These are phyloP conservation scores for Erodium maritimum DNA, from an alignment of 345 rosid species.

Conservation along the genomic window DNA sequence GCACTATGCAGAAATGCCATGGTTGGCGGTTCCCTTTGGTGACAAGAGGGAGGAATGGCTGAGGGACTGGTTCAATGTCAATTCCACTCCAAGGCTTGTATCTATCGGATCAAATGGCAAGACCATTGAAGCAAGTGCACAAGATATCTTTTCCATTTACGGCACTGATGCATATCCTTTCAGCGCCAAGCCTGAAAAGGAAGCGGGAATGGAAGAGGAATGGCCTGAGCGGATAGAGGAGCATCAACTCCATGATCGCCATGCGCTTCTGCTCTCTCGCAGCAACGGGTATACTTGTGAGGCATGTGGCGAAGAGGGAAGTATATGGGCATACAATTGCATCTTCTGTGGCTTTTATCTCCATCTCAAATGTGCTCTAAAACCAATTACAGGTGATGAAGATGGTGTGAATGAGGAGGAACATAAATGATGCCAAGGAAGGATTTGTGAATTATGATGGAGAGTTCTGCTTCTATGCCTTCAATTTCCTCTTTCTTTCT, in stretches of 20 bases:
- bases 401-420: no score
- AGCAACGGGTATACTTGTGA: constrained; percentile 1
- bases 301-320: constrained; percentile 17
- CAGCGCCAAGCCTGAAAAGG: constrained; percentile 4
- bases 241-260: no score
- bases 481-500: no score
- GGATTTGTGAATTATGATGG: no score
- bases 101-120: constrained; percentile 13
- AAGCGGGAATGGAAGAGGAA: no score
- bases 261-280: constrained; percentile 25
- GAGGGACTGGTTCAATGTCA: constrained; percentile 20
- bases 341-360: constrained; percentile 57
- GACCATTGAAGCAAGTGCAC: constrained; percentile 11
- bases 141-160: constrained; percentile 10
- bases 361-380: constrained; percentile 44
- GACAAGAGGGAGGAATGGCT: constrained; percentile 12
- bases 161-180: constrained; percentile 27
- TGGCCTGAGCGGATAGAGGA: no score
- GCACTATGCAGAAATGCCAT: constrained; percentile 27
- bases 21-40: constrained; percentile 30
- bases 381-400: no score
- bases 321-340: constrained; percentile 44
- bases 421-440: no score
- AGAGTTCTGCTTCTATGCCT: no score
- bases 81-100: constrained; percentile 17